Base-by-base conservation (phyloP, 352 stramenopile species). In the Phytophthora nicotianae region DNA sequence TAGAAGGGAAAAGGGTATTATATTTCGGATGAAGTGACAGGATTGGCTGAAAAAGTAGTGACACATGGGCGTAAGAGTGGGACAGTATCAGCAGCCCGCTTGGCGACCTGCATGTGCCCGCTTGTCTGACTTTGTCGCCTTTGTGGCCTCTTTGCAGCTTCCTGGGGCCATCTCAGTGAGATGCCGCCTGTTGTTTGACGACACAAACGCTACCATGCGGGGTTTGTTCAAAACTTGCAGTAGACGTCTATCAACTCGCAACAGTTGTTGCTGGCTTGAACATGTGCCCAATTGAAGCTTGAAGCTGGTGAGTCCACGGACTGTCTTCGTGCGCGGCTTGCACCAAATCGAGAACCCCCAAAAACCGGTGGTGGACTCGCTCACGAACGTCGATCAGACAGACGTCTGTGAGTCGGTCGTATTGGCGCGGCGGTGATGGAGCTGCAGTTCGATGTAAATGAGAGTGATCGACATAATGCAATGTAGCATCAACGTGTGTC, bases 331-430 rank as follows among this genome's bases (percentile, higher is more conserved):
- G 37, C 57, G 54, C 45, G 9, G 29, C 20, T 60, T 69, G 61
- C 61, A 69, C 53, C 61, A 68, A 64, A 68, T 68, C 61, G 40
- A 68, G 21, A 48, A 45, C 50, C n/a, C 10, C 32, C 37, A 43
- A 43, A 43, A 60, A 47, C 43, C 53, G 60, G 60, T 63, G 60
- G 60, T 63, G 49, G 27, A 9, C 11, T 47, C 27, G 19, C 27
- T 61, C 33, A n/a, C 4, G 13, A 5, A 38, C 32, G 13, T 38
- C 32, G 32, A 5, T 9, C 32, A n/a, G 32, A n/a, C 32, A n/a
- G n/a, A n/a, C n/a, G n/a, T n/a, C n/a, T n/a, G n/a, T n/a, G n/a
- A n/a, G n/a, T n/a, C n/a, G n/a, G n/a, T n/a, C n/a, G n/a, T n/a
- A 38, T 38, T 38, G 32, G 13, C 32, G 10, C 37, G 8, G 35